Percentiles rank a stretch among this genome's conserved stretches.
These are phyloP conservation scores for Septoria petroselini DNA, from an alignment of 2,329 filamentous ascomycete genomes.

Conservation along the genomic window DNA sequence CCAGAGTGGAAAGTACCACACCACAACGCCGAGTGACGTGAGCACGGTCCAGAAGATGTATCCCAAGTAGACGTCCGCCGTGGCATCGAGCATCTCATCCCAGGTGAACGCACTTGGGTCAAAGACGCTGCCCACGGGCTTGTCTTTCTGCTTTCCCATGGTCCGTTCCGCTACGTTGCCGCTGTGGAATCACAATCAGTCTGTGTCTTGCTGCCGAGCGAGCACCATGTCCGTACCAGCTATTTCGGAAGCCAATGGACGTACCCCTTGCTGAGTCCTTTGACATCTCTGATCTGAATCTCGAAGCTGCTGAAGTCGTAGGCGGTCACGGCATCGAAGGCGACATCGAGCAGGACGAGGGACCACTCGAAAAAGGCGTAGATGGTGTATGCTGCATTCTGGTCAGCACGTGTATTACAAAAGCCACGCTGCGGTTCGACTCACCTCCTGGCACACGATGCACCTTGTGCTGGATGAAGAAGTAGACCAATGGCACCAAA, in stretches of 20 bases:
- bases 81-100: slow-evolving; percentile 71
- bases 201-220: slow-evolving; percentile 17
- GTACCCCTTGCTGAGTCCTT: slow-evolving; percentile 95
- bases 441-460: slow-evolving; percentile 88
- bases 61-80: slow-evolving; percentile 87
- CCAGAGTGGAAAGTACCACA: slow-evolving; percentile 99
- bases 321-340: slow-evolving; percentile 90
- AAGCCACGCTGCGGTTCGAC: slow-evolving; percentile 32
- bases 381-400: slow-evolving; percentile 76
- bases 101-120: slow-evolving; percentile 66
- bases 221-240: slow-evolving; percentile 51
- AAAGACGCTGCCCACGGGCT: slow-evolving; percentile 67
- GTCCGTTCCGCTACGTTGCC: slow-evolving; percentile 34
- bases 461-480: slow-evolving; percentile 98
- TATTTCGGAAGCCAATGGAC: slow-evolving; percentile 93
- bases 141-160: slow-evolving; percentile 59
- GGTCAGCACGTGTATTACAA: slow-evolving; percentile 1
- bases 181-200: slow-evolving; percentile 23
- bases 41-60: slow-evolving; percentile 95
- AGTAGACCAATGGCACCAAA: slow-evolving; percentile 86
- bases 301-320: slow-evolving; percentile 89
- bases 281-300: slow-evolving; percentile 81
- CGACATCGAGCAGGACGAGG: slow-evolving; percentile 90
- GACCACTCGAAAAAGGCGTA: slow-evolving; percentile 99
- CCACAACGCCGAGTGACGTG: slow-evolving; percentile 79